phyloP scores from a whole-genome alignment of 345 rosid genomes.

The Carallia brachiata region DNA sequence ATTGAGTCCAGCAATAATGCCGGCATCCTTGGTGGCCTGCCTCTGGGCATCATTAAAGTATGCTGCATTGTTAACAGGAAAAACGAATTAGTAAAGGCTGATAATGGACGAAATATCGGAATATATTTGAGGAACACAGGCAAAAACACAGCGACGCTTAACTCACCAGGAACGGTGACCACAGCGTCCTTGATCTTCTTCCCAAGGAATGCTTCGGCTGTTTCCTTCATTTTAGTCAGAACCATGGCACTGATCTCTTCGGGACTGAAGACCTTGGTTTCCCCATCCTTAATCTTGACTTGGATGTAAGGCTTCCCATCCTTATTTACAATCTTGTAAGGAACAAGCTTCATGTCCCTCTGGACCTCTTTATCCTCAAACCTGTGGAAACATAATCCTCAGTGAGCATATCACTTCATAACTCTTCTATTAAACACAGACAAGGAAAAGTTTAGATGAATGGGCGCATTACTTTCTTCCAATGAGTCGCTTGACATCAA shows the following conservation, averaged over 20 bases:
- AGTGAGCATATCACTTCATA: not conserved
- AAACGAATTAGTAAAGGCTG: not conserved
- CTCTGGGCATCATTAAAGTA: conserved; percentile 35
- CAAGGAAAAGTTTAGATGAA: not conserved
- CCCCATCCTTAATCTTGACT: conserved; percentile 26
- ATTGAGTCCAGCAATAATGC: conserved; percentile 23
- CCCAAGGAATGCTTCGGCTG: conserved; percentile 33
- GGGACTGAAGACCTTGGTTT: conserved; percentile 30
- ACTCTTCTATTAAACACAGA: no score
- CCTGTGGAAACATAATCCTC: not conserved
- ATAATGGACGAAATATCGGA: not conserved
- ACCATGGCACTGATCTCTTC: conserved; percentile 35
- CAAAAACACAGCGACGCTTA: not conserved
- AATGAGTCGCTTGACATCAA: conserved; percentile 30
- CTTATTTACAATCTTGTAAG: conserved; percentile 32
- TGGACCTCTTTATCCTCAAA: conserved; percentile 33
- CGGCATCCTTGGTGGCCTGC: conserved; percentile 29
- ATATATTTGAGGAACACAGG: not conserved
- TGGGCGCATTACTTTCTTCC: conserved; percentile 24
- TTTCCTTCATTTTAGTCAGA: conserved; percentile 30
- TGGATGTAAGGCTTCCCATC: conserved; percentile 32
- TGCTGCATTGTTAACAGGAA: conserved; percentile 1
- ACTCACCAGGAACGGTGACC: conserved; percentile 31
- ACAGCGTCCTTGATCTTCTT: conserved; percentile 39
- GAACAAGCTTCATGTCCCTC: conserved; percentile 29